phyloP scores from a whole-genome alignment of 2,329 filamentous ascomycete genomes.

The Colletotrichum caudatum region DNA sequence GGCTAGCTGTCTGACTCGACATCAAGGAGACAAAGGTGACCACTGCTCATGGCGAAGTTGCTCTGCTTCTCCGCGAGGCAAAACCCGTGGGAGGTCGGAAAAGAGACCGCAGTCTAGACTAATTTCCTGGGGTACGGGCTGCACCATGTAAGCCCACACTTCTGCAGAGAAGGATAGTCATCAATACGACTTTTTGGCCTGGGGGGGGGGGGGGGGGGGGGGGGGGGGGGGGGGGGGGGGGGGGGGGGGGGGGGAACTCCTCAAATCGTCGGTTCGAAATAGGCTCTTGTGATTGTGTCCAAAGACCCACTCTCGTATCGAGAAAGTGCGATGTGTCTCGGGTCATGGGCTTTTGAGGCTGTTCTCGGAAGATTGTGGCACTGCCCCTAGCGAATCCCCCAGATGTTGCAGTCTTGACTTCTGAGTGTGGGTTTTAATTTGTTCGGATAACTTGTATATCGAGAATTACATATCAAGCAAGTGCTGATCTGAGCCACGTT shows the following conservation, averaged over 20 bases:
- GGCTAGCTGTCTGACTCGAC: constrained; percentile 22
- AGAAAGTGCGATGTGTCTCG: not conserved
- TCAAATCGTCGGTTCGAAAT: not conserved
- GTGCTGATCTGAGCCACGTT: constrained; percentile 8
- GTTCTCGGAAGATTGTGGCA: constrained; percentile 2
- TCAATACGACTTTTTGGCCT: not conserved
- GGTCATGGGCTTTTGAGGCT: not conserved
- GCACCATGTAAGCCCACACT: not conserved
- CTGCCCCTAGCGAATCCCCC: not conserved
- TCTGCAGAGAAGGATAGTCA: not conserved
- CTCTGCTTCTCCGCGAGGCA: constrained; percentile 38
- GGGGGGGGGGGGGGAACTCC: no score
- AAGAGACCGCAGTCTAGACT: not conserved
- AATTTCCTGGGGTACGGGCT: not conserved
- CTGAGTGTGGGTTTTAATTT: not conserved
- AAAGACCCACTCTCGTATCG: not conserved
- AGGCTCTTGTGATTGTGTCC: not conserved
- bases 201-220: no score
- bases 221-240: no score
- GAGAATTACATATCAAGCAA: no score
- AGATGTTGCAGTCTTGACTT: not conserved
- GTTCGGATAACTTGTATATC: not conserved
- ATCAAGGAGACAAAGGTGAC: constrained; percentile 51
- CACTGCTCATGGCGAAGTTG: constrained; percentile 58
- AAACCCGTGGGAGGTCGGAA: not conserved